phyloP scores from a whole-genome alignment of 805 yeast genomes.

The Candida arabinofermentans region DNA sequence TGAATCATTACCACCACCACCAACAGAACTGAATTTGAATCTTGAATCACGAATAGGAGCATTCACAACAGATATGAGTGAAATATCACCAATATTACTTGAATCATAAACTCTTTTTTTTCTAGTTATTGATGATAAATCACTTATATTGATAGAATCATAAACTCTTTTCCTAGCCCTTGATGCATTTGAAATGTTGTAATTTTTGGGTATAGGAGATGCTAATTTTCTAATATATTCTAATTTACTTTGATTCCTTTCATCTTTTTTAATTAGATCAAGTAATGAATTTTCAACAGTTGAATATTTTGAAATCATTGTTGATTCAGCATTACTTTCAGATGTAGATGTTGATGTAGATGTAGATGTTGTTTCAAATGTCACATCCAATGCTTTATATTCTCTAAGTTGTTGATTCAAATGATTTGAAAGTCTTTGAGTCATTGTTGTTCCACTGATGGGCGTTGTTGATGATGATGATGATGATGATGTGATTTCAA shows the following conservation, averaged over 20 bases:
- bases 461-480: not conserved
- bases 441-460: not conserved
- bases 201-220: not conserved
- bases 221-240: not conserved
- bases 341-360: not conserved
- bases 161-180: not conserved
- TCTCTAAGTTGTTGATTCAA: not conserved
- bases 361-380: not conserved
- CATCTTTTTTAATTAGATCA: not conserved
- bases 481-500: not conserved
- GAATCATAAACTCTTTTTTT: too few species aligned
- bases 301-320: not conserved
- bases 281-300: not conserved
- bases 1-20: not conserved
- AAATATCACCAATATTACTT: constrained; percentile 3
- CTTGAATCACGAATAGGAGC: constrained; percentile 2
- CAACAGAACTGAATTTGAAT: not conserved
- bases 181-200: too few species aligned
- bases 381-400: not conserved
- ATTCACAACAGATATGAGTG: constrained; percentile 8
- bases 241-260: not conserved
- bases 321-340: not conserved
- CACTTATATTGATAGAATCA: too few species aligned
- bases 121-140: too few species aligned
- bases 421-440: not conserved